Conservation (phyloP, 2,329 filamentous ascomycete genomes). For the Emericellopsis cladophorae region DNA sequence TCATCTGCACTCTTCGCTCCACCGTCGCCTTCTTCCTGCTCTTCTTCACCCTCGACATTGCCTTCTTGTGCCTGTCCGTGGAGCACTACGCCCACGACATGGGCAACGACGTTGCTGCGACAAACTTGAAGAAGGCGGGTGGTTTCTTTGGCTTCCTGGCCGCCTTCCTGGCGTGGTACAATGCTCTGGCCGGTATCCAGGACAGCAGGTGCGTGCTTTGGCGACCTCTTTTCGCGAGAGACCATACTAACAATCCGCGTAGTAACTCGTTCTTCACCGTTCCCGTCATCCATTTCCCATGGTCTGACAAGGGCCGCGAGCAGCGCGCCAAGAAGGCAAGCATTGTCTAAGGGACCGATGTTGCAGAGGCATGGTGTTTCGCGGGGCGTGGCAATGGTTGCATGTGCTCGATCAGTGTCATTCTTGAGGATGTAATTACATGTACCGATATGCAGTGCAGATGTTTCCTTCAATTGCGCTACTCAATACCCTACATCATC, state of each 20-base stretch:
- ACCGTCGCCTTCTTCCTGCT: conserved; percentile 67
- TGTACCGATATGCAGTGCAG: too few relatives aligned
- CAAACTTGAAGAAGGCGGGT: conserved; percentile 52
- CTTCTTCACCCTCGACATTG: conserved; percentile 65
- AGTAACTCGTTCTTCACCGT: conserved; percentile 85
- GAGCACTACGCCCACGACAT: conserved; percentile 45
- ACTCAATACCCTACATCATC: too few relatives aligned
- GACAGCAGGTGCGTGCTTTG: conserved; percentile 45
- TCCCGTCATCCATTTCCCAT: conserved; percentile 88
- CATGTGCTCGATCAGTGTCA: too few relatives aligned
- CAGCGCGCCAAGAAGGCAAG: conserved; percentile 24
- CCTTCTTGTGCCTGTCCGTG: conserved; percentile 61
- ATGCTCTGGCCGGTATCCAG: conserved; percentile 69
- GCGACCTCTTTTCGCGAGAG: not conserved
- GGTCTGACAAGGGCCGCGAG: conserved; percentile 67
- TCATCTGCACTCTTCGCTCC: conserved; percentile 63
- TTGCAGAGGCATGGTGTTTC: too few relatives aligned
- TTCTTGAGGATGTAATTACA: too few relatives aligned
- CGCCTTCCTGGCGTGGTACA: conserved; percentile 79
- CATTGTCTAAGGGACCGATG: not conserved
- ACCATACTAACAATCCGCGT: conserved; percentile 1
- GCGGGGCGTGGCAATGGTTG: too few relatives aligned
- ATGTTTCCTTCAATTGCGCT: too few relatives aligned
- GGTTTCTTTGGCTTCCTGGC: conserved; percentile 72
- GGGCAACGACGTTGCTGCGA: conserved; percentile 29